Conservation (phyloP, 306 rosid genomes). For the Psophocarpus tetragonolobus region DNA sequence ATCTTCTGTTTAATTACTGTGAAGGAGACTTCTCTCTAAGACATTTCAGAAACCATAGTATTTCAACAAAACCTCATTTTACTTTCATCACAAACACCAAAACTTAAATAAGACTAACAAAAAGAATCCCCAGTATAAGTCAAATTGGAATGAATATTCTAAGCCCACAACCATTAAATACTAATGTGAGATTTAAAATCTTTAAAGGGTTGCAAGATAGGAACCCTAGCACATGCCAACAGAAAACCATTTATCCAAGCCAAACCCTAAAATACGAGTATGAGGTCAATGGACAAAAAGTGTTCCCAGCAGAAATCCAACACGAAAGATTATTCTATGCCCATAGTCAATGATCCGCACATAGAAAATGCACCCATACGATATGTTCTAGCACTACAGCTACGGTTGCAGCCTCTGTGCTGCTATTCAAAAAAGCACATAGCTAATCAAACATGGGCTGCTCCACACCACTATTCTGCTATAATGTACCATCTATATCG, state of each 20-base stretch:
- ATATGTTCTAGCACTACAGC: neutral
- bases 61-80: constrained; percentile 5
- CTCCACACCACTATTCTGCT: neutral
- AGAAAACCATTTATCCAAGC: neutral
- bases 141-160: neutral
- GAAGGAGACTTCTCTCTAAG: neutral
- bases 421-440: neutral
- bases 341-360: neutral
- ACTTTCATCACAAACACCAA: neutral
- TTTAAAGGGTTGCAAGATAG: neutral
- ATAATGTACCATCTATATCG: neutral
- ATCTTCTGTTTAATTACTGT: neutral
- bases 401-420: neutral
- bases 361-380: neutral
- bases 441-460: neutral
- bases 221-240: constrained; percentile 6
- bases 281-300: neutral
- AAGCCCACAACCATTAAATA: neutral
- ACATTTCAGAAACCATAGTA: neutral
- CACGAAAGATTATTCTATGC: neutral
- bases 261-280: constrained; percentile 18
- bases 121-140: neutral
- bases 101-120: neutral
- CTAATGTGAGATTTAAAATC: neutral
- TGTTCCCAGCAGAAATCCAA: neutral